Evolutionary conservation across 352 stramenopile genomes (phyloP).

Genomic region (Pelagophyceae sp.): DNA sequence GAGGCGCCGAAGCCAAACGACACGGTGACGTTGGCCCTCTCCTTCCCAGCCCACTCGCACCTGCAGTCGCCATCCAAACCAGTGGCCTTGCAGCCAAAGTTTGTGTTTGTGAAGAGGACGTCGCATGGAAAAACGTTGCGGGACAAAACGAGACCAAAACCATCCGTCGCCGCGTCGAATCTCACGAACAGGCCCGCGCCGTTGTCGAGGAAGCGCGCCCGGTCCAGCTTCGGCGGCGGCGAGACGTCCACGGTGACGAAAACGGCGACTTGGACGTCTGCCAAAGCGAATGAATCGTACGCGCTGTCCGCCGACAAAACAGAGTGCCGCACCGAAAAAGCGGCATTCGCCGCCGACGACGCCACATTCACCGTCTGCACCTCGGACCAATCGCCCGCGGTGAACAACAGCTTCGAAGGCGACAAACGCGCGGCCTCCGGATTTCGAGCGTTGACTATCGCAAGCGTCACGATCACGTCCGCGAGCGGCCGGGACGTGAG

Average conservation of each 20-base stretch:
- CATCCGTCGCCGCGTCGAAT: not conserved
- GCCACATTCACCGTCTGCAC: too few relatives aligned
- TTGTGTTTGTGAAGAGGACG: not conserved
- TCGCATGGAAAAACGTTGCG: not conserved
- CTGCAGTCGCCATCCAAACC: too few relatives aligned
- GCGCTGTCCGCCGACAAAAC: not conserved
- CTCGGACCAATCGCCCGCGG: too few relatives aligned
- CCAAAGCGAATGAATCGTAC: not conserved
- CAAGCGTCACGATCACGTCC: not conserved
- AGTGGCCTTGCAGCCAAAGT: not conserved
- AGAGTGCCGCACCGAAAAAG: not conserved
- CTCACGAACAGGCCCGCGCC: not conserved
- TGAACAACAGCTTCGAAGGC: not conserved
- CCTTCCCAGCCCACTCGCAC: not conserved
- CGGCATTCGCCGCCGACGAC: not conserved
- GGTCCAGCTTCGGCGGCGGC: conserved; percentile 2
- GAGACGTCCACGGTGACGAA: not conserved
- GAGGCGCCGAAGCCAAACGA: not conserved
- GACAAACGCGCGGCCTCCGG: too few relatives aligned
- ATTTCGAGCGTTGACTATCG: too few relatives aligned
- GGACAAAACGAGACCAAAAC: not conserved
- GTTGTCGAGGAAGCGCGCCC: not conserved
- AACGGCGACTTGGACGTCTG: not conserved
- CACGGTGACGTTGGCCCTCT: not conserved
- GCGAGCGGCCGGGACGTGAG: not conserved